Evolutionary conservation across 2,329 filamentous ascomycete genomes (phyloP), one percentile per base, ranked within the genome.

Genomic region (Colletotrichum lindemuthianum): DNA sequence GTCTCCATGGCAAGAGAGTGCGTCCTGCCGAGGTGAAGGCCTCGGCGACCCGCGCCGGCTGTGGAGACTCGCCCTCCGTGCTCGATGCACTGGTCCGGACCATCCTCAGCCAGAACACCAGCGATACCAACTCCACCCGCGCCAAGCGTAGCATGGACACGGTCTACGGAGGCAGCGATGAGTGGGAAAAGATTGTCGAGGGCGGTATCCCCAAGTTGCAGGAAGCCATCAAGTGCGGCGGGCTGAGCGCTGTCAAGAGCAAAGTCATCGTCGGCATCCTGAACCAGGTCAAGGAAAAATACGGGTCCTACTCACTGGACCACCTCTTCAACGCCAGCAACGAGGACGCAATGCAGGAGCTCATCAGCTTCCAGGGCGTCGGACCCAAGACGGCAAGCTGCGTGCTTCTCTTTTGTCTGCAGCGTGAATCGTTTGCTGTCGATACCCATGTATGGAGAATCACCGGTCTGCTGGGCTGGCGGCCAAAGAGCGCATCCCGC

Each of bases 201-300:
- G 81, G 80, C 40, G 79, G 81, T 0, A 73, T 74, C 45, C 66
- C 72, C 12, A 76, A 75, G 67, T 74, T 84, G 6, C 76, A 81
- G 65, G 81, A 88, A 69, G 86, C 91, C 0, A 93, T 94, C 71
- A 87, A 88, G 73, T 82, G 82, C 32, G 92, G 92, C 36, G 92
- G 92, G 0, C 79, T 95, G 1, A 89, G 88, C 12, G 84, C 85
- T 40, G 82, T 86, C n/a, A 96, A 95, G 76, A 91, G 88, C 71
- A 88, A 86, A 63, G 87, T 89, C 69, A 92, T 95, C 69, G 86
- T 93, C 68, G 76, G 78, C 40, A 89, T 93, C 57, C 78, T 95
- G 70, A 78, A 84, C 51, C 88, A 92, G 71, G 90, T 89, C 41
- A 81, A 86, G 56, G 73, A 69, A 24, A 69, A 70, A 36, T 74